These are phyloP conservation scores for Solanum tarijense DNA, from an alignment of 257 asterid species.

Conservation along the genomic window DNA sequence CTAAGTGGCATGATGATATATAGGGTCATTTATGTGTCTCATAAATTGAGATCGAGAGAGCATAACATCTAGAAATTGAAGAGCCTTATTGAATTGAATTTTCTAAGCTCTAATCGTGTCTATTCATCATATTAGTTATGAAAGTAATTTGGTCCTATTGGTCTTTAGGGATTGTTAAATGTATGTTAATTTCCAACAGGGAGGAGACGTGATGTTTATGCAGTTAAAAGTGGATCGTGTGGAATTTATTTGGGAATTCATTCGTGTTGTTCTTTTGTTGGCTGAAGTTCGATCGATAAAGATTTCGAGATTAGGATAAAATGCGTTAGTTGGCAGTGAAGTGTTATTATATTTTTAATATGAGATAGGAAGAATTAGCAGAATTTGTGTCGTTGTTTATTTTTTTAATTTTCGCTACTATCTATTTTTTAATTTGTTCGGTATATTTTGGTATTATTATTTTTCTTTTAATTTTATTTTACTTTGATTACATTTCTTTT, in stretches of 20 bases:
- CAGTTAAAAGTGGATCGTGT: not conserved
- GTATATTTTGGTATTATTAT: too few relatives aligned
- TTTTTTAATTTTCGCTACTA: too few relatives aligned
- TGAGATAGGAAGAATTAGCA: not conserved
- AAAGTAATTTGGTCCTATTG: not conserved
- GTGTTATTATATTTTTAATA: not conserved
- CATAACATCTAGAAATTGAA: not conserved
- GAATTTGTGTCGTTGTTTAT: not conserved
- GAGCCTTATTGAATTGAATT: not conserved
- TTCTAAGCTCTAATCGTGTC: not conserved
- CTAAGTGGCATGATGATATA: not conserved
- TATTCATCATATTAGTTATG: not conserved
- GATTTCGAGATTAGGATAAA: not conserved
- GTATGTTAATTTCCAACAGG: not conserved
- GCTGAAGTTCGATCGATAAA: not conserved
- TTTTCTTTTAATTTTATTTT: too few relatives aligned
- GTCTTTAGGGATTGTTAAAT: not conserved
- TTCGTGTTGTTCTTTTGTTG: not conserved
- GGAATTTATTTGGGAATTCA: not conserved
- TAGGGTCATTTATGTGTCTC: not conserved
- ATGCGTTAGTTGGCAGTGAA: not conserved
- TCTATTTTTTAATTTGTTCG: too few relatives aligned
- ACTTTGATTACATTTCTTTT: too few relatives aligned
- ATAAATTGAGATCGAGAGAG: not conserved
- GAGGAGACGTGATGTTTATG: not conserved